A percentile compares a stretch with the other conserved stretches of the same genome.
Evolutionary conservation across 2,329 filamentous ascomycete species (phyloP).

Genomic region (Canariomyces notabilis): DNA sequence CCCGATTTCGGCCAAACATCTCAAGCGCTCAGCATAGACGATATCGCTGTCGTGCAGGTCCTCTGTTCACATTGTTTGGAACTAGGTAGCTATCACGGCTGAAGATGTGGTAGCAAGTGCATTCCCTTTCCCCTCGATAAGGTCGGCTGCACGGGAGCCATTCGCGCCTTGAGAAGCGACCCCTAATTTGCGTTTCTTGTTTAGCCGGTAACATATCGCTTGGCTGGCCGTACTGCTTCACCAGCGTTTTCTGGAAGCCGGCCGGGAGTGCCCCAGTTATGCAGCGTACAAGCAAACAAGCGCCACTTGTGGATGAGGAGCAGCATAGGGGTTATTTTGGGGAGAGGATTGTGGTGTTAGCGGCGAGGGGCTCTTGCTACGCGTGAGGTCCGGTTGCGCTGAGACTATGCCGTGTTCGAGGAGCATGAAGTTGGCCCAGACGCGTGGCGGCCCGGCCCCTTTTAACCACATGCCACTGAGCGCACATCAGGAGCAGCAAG

Average conservation of each 20-base stretch:
- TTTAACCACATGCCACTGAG: too few species aligned
- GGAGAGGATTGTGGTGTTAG: too few species aligned
- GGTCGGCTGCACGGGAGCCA: not conserved
- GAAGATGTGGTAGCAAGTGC: not conserved
- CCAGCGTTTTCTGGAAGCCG: not conserved
- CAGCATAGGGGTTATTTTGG: too few species aligned
- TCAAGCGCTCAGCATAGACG: too few species aligned
- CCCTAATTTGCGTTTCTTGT: not conserved
- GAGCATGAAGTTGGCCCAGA: too few species aligned
- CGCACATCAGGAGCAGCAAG: too few species aligned
- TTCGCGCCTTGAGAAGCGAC: not conserved
- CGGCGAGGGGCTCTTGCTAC: too few species aligned
- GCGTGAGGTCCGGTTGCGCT: too few species aligned
- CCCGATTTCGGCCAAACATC: too few species aligned
- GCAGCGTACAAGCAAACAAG: not conserved
- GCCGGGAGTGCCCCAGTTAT: not conserved
- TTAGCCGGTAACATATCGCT: conserved; percentile 2
- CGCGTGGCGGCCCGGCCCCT: too few species aligned
- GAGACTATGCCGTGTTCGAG: too few species aligned
- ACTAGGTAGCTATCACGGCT: not conserved
- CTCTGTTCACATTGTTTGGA: not conserved
- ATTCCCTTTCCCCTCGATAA: not conserved
- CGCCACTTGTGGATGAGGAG: not conserved
- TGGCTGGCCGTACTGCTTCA: not conserved
- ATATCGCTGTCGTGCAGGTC: too few species aligned